Evolutionary conservation across 208 protist genomes (phyloP).

Genomic region (Vickermania ingenoplastis): DNA sequence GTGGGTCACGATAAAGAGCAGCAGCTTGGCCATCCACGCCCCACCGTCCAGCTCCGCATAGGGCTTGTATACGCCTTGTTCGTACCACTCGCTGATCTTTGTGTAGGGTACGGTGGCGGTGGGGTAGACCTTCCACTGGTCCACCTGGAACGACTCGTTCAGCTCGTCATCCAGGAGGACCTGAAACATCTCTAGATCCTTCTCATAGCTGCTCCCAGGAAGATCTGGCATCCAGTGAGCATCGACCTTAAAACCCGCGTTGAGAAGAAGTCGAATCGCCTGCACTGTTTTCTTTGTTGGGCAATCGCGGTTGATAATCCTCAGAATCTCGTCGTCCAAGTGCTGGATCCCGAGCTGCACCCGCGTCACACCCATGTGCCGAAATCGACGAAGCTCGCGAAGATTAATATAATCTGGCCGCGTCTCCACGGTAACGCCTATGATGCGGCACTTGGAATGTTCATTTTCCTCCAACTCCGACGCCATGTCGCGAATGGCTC

Average conservation of each 20-base stretch:
- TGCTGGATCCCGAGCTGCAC: constrained; percentile 99
- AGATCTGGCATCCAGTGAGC: constrained; percentile 99
- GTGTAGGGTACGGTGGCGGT: constrained; percentile 98
- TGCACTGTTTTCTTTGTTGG: constrained; percentile 90
- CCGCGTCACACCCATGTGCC: constrained; percentile 91
- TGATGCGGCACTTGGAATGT: constrained; percentile 92
- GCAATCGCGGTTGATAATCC: constrained; percentile 94
- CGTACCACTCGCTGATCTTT: constrained; percentile 96
- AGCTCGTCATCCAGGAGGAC: constrained; percentile 56
- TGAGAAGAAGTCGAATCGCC: constrained; percentile 92
- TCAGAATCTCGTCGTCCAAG: constrained; percentile 96
- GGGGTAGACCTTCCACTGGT: constrained; percentile 99
- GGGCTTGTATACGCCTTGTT: constrained; percentile 91
- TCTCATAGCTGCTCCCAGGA: constrained; percentile 92
- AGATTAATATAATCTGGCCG: constrained; percentile 97
- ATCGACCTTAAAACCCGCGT: constrained; percentile 98
- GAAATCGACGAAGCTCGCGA: constrained; percentile 84
- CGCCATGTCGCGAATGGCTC: constrained; percentile 41
- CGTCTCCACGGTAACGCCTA: constrained; percentile 99
- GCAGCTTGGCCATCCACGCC: constrained; percentile 86
- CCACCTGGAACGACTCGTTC: constrained; percentile 94
- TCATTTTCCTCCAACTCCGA: constrained; percentile 91
- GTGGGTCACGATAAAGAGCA: constrained; percentile 93
- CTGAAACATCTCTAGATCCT: constrained; percentile 93
- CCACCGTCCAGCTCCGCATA: constrained; percentile 86